Base-by-base conservation (phyloP, 179 eudicot species). In the Amaranthus tricolor region DNA sequence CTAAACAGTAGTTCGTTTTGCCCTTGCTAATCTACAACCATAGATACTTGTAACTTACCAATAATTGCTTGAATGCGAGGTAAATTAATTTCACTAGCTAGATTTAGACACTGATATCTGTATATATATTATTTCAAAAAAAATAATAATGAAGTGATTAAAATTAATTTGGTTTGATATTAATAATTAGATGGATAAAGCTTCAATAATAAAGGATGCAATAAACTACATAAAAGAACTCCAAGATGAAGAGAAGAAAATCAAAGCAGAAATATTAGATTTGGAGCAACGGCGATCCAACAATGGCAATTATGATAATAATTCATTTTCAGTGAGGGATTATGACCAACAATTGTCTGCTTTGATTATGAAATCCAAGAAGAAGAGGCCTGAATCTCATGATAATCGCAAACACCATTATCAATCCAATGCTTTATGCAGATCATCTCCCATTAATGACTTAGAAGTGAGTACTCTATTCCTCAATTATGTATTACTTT, bases 201-300 rank as follows among this genome's bases (percentile, higher is more conserved):
- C 83, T 9, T 80, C 83, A 9, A 80, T 80, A 66, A 84, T 90
- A 20, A 90, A 80, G 79, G 95, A 90, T 63, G 92, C 92, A 3
- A 90, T 90, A 15, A 82, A 75, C 7, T 85, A 90, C 72, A 90
- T 88, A 5, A 81, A 77, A 74, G 83, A 83, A 17, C 78, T 90
- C 16, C 88, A 88, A 8, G 82, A 83, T 4, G 87, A 90, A 76
- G 89, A 88, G 81, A 75, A 76, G 51, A 74, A 62, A 58, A 81
- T 90, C 40, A 80, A 62, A 70, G 57, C 79, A 0, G 95, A 90
- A 44, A 84, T 90, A 7, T 66, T 80, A 6, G 85, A 87, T 63
- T 75, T 90, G 16, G 88, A 90, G 62, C 74, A 60, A 0, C 67
- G 80, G 5, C 78, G 43, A 56, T 67, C 66, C 11, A 77, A 68